Conservation (phyloP, 495 filamentous ascomycete genomes). For the Penicillium canescens region DNA sequence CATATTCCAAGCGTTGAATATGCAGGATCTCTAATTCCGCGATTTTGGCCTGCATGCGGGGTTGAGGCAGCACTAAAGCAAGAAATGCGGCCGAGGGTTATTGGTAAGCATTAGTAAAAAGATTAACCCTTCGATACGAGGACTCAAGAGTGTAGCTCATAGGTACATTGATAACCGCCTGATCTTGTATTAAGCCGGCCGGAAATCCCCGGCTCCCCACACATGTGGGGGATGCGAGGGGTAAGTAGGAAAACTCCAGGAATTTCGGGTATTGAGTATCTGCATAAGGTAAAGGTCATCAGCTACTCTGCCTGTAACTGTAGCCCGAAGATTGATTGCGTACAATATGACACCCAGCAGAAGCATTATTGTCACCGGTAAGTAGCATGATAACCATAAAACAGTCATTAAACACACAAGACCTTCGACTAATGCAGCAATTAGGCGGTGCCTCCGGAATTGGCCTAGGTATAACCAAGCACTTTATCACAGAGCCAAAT, state of each 20-base stretch:
- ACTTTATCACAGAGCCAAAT: constrained; percentile 47
- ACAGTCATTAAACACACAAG: too few species aligned
- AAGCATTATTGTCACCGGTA: constrained; percentile 31
- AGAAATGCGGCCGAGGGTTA: not conserved
- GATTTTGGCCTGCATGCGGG: not conserved
- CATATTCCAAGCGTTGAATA: not conserved
- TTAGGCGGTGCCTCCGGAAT: constrained; percentile 56
- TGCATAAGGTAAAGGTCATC: too few species aligned
- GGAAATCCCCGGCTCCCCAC: constrained; percentile 31
- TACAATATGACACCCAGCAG: constrained; percentile 14
- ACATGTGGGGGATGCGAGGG: constrained; percentile 10
- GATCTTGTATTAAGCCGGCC: not conserved
- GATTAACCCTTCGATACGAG: too few species aligned
- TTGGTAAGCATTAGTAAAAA: too few species aligned
- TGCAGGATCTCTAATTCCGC: constrained; percentile 1
- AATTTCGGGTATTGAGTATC: not conserved
- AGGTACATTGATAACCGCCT: too few species aligned
- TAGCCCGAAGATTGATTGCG: not conserved
- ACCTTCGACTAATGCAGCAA: not conserved
- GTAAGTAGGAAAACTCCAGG: not conserved
- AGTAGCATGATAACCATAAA: not conserved
- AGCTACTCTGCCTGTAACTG: too few species aligned
- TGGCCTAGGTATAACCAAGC: constrained; percentile 47
- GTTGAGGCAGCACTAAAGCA: not conserved
- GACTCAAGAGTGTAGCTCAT: too few species aligned